Evolutionary conservation across 2,329 filamentous ascomycete species (phyloP).

Genomic region (Zymoseptoria pseudotritici): DNA sequence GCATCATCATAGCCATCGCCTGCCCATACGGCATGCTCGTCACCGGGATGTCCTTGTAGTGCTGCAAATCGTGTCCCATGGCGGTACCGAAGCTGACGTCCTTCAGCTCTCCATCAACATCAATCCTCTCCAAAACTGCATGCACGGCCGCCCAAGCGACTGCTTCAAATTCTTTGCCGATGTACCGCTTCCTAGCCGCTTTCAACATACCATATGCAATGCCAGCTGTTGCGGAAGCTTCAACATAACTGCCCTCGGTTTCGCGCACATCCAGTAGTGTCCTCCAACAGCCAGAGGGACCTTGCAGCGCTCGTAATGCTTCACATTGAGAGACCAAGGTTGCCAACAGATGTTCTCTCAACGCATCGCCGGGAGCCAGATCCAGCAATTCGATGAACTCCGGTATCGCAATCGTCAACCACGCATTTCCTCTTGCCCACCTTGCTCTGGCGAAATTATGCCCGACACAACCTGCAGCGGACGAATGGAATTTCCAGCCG

Average conservation of each 20-base stretch:
- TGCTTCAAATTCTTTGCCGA: constrained; percentile 53
- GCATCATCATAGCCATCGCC: constrained; percentile 75
- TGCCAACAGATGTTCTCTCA: constrained; percentile 53
- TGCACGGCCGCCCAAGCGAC: constrained; percentile 59
- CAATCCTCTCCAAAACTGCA: constrained; percentile 60
- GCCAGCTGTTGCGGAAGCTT: constrained; percentile 70
- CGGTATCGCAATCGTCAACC: constrained; percentile 77
- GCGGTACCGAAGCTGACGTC: constrained; percentile 73
- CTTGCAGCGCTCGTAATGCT: constrained; percentile 55
- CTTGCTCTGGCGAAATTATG: constrained; percentile 51
- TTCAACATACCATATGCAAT: constrained; percentile 78
- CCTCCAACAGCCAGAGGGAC: constrained; percentile 59
- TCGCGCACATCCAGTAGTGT: constrained; percentile 64
- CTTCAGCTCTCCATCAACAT: constrained; percentile 58
- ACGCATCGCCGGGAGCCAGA: constrained; percentile 51
- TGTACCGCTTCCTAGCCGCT: constrained; percentile 61
- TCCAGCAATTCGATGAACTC: constrained; percentile 70
- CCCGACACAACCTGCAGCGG: constrained; percentile 41
- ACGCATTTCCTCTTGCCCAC: constrained; percentile 59
- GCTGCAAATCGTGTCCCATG: constrained; percentile 66
- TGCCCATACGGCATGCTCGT: constrained; percentile 82
- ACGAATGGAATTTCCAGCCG: constrained; percentile 69
- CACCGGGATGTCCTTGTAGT: constrained; percentile 67
- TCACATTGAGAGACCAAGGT: constrained; percentile 63
- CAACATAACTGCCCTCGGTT: constrained; percentile 62